A percentile compares a stretch with the other conserved stretches of the same genome.
phyloP scores from a whole-genome alignment of 2,329 filamentous ascomycete species.

The Penicillium italicum region DNA sequence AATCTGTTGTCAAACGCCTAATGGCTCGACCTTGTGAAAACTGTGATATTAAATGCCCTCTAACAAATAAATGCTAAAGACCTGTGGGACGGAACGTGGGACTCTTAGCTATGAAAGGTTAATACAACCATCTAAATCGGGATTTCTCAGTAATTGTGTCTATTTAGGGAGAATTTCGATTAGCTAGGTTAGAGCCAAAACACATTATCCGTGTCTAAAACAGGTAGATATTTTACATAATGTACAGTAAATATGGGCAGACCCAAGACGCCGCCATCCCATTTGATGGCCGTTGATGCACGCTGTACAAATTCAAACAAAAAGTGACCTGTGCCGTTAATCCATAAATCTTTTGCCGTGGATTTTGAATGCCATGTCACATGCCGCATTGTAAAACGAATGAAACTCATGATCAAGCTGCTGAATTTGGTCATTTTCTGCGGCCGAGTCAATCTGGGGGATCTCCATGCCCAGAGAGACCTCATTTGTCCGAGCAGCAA shows the following conservation, averaged over 20 bases:
- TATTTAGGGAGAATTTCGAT: background rate
- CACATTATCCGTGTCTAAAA: background rate
- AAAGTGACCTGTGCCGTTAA: background rate
- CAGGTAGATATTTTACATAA: conserved; percentile 10
- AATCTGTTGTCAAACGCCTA: too few species aligned
- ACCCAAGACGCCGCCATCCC: conserved; percentile 1
- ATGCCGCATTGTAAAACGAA: conserved; percentile 37
- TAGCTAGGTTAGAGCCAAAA: background rate
- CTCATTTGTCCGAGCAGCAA: conserved; percentile 29
- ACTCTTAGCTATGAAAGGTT: too few species aligned
- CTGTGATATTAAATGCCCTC: too few species aligned
- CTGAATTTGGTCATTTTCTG: conserved; percentile 3
- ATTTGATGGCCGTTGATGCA: conserved; percentile 1
- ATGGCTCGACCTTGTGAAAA: too few species aligned
- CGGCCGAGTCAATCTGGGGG: background rate
- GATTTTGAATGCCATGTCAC: conserved; percentile 38
- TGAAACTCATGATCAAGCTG: conserved; percentile 29
- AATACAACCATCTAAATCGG: too few species aligned
- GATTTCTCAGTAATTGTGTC: background rate
- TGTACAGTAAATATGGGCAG: conserved; percentile 7
- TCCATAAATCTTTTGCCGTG: conserved; percentile 14
- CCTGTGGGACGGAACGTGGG: too few species aligned
- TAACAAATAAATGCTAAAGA: too few species aligned
- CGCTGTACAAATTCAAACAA: conserved; percentile 9
- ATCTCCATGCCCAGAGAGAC: conserved; percentile 32